Percentiles rank a stretch among this genome's conserved stretches.
These are phyloP conservation scores for Clonostachys chloroleuca DNA, from an alignment of 2,329 filamentous ascomycete species.

Conservation along the genomic window DNA sequence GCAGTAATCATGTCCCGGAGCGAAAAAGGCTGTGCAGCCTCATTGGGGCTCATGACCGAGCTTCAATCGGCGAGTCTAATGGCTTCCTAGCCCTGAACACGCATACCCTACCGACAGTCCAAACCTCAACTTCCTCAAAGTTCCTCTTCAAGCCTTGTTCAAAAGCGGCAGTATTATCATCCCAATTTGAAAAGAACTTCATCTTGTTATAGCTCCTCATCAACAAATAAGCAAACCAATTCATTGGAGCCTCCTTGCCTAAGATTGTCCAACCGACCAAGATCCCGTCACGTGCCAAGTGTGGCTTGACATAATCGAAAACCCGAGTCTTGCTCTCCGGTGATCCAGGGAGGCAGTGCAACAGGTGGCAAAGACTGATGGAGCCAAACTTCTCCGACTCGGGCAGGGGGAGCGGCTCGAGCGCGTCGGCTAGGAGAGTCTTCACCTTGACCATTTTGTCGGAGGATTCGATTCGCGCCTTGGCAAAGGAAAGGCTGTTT, in stretches of 20 bases:
- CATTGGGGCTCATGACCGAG: no score
- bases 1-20: no score
- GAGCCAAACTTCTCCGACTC: constrained; percentile 24
- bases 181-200: constrained; percentile 30
- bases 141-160: no score
- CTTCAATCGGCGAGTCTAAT: no score
- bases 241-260: constrained; percentile 5
- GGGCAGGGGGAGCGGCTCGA: constrained; percentile 18
- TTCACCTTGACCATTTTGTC: constrained; percentile 12
- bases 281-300: constrained; percentile 9
- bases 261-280: constrained; percentile 17
- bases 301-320: constrained; percentile 6
- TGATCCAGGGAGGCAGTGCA: constrained; percentile 16
- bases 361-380: constrained; percentile 18
- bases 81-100: no score
- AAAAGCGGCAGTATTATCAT: constrained; percentile 14
- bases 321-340: constrained; percentile 9
- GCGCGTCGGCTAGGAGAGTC: constrained; percentile 27
- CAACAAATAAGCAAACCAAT: constrained; percentile 7
- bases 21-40: no score
- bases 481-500: constrained; percentile 21
- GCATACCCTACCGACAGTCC: no score
- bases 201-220: constrained; percentile 25
- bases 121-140: no score
- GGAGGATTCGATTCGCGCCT: constrained; percentile 11